Conservation (phyloP, 495 filamentous ascomycete genomes). For the Aspergillus olivimuriae region DNA sequence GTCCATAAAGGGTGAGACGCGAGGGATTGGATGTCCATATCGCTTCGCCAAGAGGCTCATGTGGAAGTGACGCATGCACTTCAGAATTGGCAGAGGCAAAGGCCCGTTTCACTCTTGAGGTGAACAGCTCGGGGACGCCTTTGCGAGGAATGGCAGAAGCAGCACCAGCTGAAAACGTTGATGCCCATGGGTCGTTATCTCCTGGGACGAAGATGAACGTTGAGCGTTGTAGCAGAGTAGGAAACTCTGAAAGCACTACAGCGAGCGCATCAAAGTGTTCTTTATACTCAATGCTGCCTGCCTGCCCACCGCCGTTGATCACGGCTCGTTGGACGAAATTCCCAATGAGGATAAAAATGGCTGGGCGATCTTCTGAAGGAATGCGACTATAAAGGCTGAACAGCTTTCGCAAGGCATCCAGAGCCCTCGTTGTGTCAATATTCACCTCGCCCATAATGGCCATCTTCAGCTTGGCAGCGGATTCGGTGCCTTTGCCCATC, state of each 20-base stretch:
- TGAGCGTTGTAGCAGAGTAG: constrained; percentile 66
- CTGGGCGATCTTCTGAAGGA: constrained; percentile 50
- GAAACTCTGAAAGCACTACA: constrained; percentile 76
- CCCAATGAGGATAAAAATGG: constrained; percentile 73
- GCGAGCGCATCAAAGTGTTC: constrained; percentile 88
- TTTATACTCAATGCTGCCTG: constrained; percentile 84
- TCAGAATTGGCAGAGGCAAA: constrained; percentile 72
- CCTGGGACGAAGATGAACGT: constrained; percentile 92
- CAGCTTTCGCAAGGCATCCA: constrained; percentile 72
- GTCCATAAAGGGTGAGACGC: constrained; percentile 74
- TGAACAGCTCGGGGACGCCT: constrained; percentile 78
- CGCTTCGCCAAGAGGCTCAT: constrained; percentile 57
- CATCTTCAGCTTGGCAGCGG: constrained; percentile 44
- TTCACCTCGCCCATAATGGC: constrained; percentile 75
- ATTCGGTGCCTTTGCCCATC: constrained; percentile 20
- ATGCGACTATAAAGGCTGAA: constrained; percentile 57
- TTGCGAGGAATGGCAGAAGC: constrained; percentile 67
- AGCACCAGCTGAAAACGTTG: constrained; percentile 79
- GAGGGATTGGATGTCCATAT: constrained; percentile 86
- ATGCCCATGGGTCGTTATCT: constrained; percentile 92
- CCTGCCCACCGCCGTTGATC: constrained; percentile 56
- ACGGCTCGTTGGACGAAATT: constrained; percentile 75
- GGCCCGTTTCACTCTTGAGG: constrained; percentile 69
- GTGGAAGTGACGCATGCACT: constrained; percentile 32
- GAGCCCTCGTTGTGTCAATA: constrained; percentile 70